Percentiles rank a stretch among this genome's conserved stretches.
Evolutionary conservation across 2,329 filamentous ascomycete genomes (phyloP).

Genomic region (Colletotrichum karsti): DNA sequence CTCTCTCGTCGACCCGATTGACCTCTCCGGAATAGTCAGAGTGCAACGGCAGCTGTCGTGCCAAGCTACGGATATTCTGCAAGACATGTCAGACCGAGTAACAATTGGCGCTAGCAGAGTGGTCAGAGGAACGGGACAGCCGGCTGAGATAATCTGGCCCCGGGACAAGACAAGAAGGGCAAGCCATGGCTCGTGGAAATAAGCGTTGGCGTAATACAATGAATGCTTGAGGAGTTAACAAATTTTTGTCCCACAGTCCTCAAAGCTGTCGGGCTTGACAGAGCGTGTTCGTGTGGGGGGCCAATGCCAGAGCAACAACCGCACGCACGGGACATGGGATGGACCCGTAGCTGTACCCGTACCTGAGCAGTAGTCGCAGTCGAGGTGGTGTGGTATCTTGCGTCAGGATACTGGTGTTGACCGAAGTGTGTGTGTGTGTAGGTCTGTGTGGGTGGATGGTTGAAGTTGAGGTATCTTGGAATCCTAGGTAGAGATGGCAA

Average conservation of each 20-base stretch:
- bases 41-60: neutral
- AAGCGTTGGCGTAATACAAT: slow-evolving; percentile 1
- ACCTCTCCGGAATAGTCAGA: too few species aligned
- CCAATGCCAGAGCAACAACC: neutral
- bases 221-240: too few species aligned
- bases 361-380: neutral
- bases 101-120: neutral
- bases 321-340: neutral
- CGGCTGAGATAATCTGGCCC: neutral
- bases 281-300: neutral
- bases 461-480: neutral
- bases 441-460: neutral
- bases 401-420: neutral
- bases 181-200: neutral
- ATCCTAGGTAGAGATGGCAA: neutral
- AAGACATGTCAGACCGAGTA: neutral
- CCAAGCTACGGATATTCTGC: neutral
- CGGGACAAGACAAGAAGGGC: neutral
- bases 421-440: neutral
- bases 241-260: neutral
- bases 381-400: slow-evolving; percentile 5
- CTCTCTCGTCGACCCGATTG: too few species aligned
- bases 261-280: neutral
- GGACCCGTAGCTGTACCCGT: neutral
- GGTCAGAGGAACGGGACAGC: neutral